Percentiles rank a stretch among this genome's conserved stretches.
Conservation (phyloP, 805 yeast genomes). For the Nakazawaea wickerhamii region DNA sequence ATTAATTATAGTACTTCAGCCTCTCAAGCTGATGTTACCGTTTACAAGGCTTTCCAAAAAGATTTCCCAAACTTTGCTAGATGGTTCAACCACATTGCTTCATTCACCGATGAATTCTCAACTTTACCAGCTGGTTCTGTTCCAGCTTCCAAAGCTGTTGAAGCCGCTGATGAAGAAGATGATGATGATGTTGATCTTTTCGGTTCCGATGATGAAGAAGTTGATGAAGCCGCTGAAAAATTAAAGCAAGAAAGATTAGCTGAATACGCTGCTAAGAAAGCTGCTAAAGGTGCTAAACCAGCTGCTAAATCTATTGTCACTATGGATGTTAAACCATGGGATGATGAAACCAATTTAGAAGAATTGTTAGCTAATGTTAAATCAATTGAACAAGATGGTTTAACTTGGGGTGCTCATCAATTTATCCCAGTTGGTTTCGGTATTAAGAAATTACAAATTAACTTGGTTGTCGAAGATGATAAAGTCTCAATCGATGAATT, state of each 20-base stretch:
- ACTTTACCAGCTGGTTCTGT: constrained; percentile 75
- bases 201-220: constrained; percentile 88
- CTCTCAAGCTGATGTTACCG: constrained; percentile 92
- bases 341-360: constrained; percentile 96
- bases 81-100: constrained; percentile 98
- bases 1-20: constrained; percentile 63
- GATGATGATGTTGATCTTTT: constrained; percentile 94
- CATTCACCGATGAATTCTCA: constrained; percentile 81
- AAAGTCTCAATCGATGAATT: constrained; percentile 91
- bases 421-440: constrained; percentile 98
- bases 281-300: constrained; percentile 94
- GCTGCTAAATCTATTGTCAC: constrained; percentile 98
- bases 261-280: constrained; percentile 96
- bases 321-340: constrained; percentile 99
- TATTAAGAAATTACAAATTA: constrained; percentile 98
- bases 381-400: constrained; percentile 84
- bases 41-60: constrained; percentile 89
- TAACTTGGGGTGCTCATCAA: constrained; percentile 96
- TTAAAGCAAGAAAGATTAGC: constrained; percentile 97
- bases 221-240: constrained; percentile 95
- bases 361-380: constrained; percentile 83
- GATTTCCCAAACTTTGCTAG: constrained; percentile 92
- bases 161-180: constrained; percentile 65
- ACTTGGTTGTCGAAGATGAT: constrained; percentile 96
- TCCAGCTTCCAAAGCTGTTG: constrained; percentile 47